Evolutionary conservation across 2,329 filamentous ascomycete genomes (phyloP), one percentile per base, ranked within the genome.

Genomic region (Clonostachys rhizophaga): DNA sequence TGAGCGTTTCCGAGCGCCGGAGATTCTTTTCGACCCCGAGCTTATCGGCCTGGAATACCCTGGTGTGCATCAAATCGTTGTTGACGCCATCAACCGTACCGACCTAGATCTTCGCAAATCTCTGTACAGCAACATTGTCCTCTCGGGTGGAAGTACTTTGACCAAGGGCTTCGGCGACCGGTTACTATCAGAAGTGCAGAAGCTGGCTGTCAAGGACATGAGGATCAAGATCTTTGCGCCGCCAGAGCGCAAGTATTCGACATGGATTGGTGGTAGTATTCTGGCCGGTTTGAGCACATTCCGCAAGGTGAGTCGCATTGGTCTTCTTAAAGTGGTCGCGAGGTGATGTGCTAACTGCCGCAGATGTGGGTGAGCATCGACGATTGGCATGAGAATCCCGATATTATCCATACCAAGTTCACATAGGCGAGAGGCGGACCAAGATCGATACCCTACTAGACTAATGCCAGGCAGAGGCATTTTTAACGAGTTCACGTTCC

Each of bases 341-440:
- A 42, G 14, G 30, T 34, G 20, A 40, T 42, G 37, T 13, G 36
- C 35, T 48, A 36, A 48, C 24, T 30, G 24, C 24, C 24, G 9
- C 65, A 96, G 92, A 99, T 99, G 94, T 97, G 94, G 91, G 94
- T 99, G 62, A 96, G 91, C 70, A 92, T 96, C 64, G 94, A 97
- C 64, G 94, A 99, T 75, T 99, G 94, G 94, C 94, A 99, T 67
- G 94, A 99, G 78, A 96, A 99, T 65, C 94, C 94, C 16, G 92
- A 99, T 63, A 94, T 99, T 60, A 97, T 99, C 64, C 92, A 97
- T 71, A 94, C 90, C 62, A 97, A 96, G 71, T 96, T 97, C 69
- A 91, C 90, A 60, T 96, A 78, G 69, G 42, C 48, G 47, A 33
- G 30, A 35, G 24, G 24, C 24, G 24, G 24, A 30, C 24, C 24